Base-by-base conservation (phyloP, 2,329 filamentous ascomycete genomes). In the Elsinoe ampelina region DNA sequence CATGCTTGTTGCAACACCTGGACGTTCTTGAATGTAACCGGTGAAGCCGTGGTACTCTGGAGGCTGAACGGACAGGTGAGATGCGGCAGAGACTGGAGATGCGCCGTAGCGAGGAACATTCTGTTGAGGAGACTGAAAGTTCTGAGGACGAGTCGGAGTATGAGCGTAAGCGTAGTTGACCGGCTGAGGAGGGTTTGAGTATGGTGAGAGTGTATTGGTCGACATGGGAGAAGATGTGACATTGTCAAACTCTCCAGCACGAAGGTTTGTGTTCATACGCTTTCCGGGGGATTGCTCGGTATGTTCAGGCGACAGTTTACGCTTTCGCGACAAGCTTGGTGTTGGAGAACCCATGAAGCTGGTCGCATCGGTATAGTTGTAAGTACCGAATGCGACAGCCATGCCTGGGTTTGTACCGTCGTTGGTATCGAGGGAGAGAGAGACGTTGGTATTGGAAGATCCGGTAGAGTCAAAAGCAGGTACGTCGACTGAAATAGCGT, bases 401-500 rank as follows among this genome's bases (percentile, higher is more conserved):
- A 59, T 56, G 20, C 26, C 45, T 36, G 58, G 2, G 47, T 77
- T 73, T 30, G 62, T 55, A 22, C 60, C 63, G 54, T 79, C 77
- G 63, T 84, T 80, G 69, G 86, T 78, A 50, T 79, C 73, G 57
- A 87, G 71, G 56, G 77, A 77, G 35, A 87, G 69, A 55, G 81
- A 78, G 42, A 85, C 79, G 51, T 77, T 75, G 30, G 79, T 74
- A 52, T 79, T 76, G 47, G 75, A 72, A 48, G 76, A 80, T 51
- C 77, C 77, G 7, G 82, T 84, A 17, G 74, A 68, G n/a, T 76
- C 69, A 62, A 83, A 81, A 1, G 78, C 78, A 47, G 91, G 91
- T 32, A 85, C 87, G 57, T 89, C 83, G 39, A 83, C 82, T 45
- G 80, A 82, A 63, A 95, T 77, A 30, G 80, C 79, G 70, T 93